Conservation (phyloP, 495 filamentous ascomycete species). For the Penicillium herquei region DNA sequence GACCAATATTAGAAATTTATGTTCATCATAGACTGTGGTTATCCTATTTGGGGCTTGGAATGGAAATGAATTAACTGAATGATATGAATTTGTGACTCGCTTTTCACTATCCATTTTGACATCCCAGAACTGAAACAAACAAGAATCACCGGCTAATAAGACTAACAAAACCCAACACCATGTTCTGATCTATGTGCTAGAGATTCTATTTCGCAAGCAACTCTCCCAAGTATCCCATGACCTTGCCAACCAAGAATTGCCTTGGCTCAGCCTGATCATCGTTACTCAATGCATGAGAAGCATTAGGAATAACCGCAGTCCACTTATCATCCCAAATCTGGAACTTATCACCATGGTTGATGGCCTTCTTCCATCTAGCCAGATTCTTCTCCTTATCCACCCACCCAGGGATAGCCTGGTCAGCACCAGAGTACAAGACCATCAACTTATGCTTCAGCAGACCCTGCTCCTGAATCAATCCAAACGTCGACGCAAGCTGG, state of each 20-base stretch:
- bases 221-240: slow-evolving; percentile 30
- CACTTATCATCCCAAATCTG: slow-evolving; percentile 39
- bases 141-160: neutral
- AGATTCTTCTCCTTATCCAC: slow-evolving; percentile 66
- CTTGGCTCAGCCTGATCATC: slow-evolving; percentile 45
- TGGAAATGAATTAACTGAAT: neutral
- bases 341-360: slow-evolving; percentile 23
- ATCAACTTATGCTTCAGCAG: slow-evolving; percentile 49
- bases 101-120: neutral
- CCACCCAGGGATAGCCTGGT: slow-evolving; percentile 63
- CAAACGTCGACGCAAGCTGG: slow-evolving; percentile 60
- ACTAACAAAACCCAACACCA: neutral
- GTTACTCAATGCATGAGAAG: slow-evolving; percentile 48
- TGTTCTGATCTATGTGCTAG: neutral
- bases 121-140: neutral
- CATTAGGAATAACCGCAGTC: slow-evolving; percentile 41
- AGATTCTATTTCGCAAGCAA: slow-evolving; percentile 1
- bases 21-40: too few relatives aligned
- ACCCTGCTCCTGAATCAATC: slow-evolving; percentile 49
- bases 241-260: slow-evolving; percentile 33
- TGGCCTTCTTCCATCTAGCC: slow-evolving; percentile 62
- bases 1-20: neutral
- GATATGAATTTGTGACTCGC: too few relatives aligned
- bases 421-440: slow-evolving; percentile 63
- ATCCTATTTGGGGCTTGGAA: too few relatives aligned